Conservation (phyloP, 441 rosid genomes). For the Melianthus villosus region DNA sequence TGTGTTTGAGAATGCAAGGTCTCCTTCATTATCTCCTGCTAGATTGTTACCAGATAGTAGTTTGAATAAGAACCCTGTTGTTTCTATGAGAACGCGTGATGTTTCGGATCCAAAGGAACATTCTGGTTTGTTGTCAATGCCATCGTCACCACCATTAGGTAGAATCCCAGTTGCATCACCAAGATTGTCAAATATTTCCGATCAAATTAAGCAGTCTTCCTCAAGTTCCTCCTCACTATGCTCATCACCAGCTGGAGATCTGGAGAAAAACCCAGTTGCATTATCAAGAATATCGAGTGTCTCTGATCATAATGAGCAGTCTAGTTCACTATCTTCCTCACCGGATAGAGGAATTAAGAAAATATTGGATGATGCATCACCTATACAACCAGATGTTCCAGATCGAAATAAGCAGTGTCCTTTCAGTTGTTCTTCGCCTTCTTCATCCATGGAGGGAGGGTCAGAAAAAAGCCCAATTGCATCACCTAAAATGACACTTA, state of each 20-base stretch:
- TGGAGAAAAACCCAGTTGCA: conserved; percentile 21
- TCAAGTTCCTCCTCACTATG: too few species aligned
- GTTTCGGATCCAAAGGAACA: conserved; percentile 15
- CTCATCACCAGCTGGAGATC: conserved; percentile 21
- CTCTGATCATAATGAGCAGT: too few species aligned
- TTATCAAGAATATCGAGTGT: conserved; percentile 21
- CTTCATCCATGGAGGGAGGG: too few species aligned
- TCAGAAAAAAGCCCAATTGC: conserved; percentile 8
- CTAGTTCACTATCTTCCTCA: too few species aligned
- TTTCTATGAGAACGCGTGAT: conserved; percentile 11
- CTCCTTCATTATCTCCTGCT: background rate
- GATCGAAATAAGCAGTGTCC: too few species aligned
- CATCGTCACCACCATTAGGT: too few species aligned
- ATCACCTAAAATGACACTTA: conserved; percentile 58
- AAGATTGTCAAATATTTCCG: too few species aligned
- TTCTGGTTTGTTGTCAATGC: conserved; percentile 17
- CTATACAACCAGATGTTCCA: conserved; percentile 8
- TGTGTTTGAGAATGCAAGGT: background rate
- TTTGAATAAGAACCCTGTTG: background rate
- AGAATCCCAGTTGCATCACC: too few species aligned
- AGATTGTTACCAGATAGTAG: background rate
- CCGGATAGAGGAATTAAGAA: too few species aligned
- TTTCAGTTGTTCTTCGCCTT: too few species aligned
- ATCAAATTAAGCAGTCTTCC: too few species aligned
- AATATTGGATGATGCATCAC: too few species aligned